Evolutionary conservation across 2,329 filamentous ascomycete species (phyloP), one percentile per base, ranked within the genome.

Genomic region (Aureobasidium sp.): DNA sequence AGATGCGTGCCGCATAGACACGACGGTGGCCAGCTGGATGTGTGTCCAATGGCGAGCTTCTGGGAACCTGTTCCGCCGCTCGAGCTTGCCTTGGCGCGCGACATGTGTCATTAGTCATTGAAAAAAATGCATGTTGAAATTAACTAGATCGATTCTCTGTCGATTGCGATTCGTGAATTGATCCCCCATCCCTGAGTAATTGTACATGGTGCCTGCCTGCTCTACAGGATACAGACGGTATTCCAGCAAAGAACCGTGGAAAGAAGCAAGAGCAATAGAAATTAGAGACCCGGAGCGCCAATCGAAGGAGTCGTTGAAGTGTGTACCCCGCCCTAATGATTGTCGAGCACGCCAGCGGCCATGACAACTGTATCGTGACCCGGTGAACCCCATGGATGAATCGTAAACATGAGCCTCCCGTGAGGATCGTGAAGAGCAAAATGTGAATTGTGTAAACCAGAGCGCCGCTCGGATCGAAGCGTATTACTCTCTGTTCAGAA

Each of bases 331-430:
- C 25, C 27, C 15, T 27, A 21, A 42, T 54, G 50, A 41, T 36
- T 45, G 53, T 57, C 53, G 29, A 45, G 53, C 53, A 44, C 39
- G 53, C 53, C 53, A 44, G 53, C 53, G 39, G 53, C 41, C 53
- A 16, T 36, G 39, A 44, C 39, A 44, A 45, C 16, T 32, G 11
- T 32, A 61, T 32, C 48, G 59, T 52, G 32, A 45, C 7, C 36
- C n/a, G 4, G n/a, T 29, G 10, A 5, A 15, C 15, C 21, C 48
- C 47, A n/a, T 32, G 49, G 44, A 45, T 44, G 30, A 32, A 53
- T 29, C 30, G 37, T 52, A 30, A 25, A 42, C 32, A 39, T 37
- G 41, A 36, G 27, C 57, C 75, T 73, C 42, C 37, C 57, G 64
- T 4, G 10, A 3, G 41, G 10, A 21, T 32, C 3, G 5, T 36